Evolutionary conservation across 331 rosid species (phyloP).

Genomic region (Dryas integrifolia): DNA sequence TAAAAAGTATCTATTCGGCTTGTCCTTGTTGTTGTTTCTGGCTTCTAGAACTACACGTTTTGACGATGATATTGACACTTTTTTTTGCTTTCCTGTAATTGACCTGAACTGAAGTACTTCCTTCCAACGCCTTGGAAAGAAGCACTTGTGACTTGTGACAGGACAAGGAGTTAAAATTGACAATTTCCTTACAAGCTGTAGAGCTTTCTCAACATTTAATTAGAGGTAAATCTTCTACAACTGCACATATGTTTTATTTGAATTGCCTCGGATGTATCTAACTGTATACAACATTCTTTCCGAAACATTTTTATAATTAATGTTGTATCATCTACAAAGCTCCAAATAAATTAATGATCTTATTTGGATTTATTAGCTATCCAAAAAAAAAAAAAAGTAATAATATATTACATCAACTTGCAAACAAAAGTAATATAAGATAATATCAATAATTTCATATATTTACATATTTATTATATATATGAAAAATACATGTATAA

Average conservation of each 20-base stretch:
- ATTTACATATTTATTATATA: no score
- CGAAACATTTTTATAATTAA: no score
- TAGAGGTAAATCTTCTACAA: background rate
- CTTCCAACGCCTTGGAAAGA: background rate
- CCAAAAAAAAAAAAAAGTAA: no score
- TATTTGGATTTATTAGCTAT: no score
- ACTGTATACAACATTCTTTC: background rate
- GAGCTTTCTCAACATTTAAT: background rate
- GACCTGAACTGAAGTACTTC: background rate
- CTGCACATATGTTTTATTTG: background rate
- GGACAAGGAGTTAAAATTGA: background rate
- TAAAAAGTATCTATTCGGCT: no score
- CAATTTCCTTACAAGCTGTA: background rate
- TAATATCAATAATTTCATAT: no score
- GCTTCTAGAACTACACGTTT: background rate
- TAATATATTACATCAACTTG: no score
- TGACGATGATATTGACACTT: background rate
- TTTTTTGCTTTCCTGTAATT: background rate
- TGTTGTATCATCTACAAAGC: background rate
- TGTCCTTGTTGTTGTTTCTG: no score
- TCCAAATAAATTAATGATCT: background rate
- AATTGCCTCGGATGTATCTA: background rate
- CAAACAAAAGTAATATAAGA: no score
- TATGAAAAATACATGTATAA: no score
- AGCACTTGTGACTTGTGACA: slow-evolving; percentile 1